Base-by-base conservation (phyloP, 179 eudicot genomes). In the Vitellaria paradoxa region DNA sequence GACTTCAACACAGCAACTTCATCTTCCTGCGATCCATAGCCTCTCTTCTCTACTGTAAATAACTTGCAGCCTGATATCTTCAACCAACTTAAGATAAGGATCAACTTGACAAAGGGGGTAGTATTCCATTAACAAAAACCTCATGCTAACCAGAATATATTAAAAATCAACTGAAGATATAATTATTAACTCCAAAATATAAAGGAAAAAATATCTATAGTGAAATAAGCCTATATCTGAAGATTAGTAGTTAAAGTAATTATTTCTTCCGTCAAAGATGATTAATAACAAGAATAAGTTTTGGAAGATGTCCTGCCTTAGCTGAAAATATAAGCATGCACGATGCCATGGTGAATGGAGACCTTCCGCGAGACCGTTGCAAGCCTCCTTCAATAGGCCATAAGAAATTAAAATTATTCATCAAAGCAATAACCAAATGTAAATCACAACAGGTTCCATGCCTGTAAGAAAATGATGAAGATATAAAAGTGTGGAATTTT, bases 261-360 rank as follows among this genome's bases (percentile, higher is more conserved):
- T 65, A 82, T 89, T 87, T 74, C 77, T 62, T 89, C 87, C 23
- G 92, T 86, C 91, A 93, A 78, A 66, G 92, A 84, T 53, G 95
- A 87, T 85, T 89, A 72, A 92, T 84, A 63, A 85, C 63, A 80
- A 91, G 91, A 77, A 89, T 84, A 83, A 93, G 81, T 84, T 90
- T 93, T 20, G 82, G 90, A 82, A 93, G 87, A 84, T 85, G 86
- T 85, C 90, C 88, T 52, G 92, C 98, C 88, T 87, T 84, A 40
- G 98, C 93, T 67, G 93, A 82, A 80, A 88, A 85, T 78, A 93
- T 84, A 50, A 93, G 92, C 98, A 93, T 93, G 87, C 82, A 83
- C 50, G 95, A 89, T 23, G 97, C 95, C 91, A 89, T 77, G 14
- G 91, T 92, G 83, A 90, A 92, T 78, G 92, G 92, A 80, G 98